Percentiles rank a stretch among this genome's conserved stretches.
phyloP scores from a whole-genome alignment of 2,329 filamentous ascomycete genomes.

The Penicillium sp. region DNA sequence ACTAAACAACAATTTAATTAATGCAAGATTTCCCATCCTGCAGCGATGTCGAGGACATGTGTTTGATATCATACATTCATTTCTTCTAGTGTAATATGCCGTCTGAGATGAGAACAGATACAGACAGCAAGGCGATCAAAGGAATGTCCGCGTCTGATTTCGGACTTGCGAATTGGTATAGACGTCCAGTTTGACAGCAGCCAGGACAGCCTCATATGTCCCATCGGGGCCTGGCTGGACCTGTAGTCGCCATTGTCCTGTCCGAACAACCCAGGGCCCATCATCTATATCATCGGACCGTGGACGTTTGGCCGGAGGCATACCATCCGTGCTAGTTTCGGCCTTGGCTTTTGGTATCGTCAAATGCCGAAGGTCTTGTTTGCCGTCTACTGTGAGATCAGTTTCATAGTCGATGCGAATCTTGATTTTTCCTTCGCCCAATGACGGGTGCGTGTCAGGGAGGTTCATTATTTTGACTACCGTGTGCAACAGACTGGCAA shows the following conservation, averaged over 20 bases:
- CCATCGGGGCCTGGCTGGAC: constrained; percentile 55
- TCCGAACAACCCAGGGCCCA: constrained; percentile 61
- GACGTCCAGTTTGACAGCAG: constrained; percentile 74
- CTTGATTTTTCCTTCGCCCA: constrained; percentile 64
- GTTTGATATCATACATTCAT: constrained; percentile 3
- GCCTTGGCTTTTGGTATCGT: constrained; percentile 39
- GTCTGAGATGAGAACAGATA: background rate
- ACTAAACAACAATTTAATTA: constrained; percentile 25
- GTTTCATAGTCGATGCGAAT: constrained; percentile 58
- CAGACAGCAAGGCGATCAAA: constrained; percentile 39
- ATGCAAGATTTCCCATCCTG: background rate
- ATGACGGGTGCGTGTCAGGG: constrained; percentile 58
- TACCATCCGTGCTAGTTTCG: constrained; percentile 16
- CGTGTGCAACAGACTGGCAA: constrained; percentile 74
- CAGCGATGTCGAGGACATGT: background rate
- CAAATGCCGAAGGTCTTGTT: constrained; percentile 19
- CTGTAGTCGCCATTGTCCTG: constrained; percentile 69
- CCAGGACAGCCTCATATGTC: constrained; percentile 67
- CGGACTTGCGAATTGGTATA: constrained; percentile 64
- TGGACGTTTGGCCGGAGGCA: constrained; percentile 37
- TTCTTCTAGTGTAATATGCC: background rate
- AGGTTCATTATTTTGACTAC: constrained; percentile 77
- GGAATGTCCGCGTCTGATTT: constrained; percentile 65
- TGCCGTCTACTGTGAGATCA: constrained; percentile 44
- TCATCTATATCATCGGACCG: constrained; percentile 45